Percentiles rank a stretch among this genome's conserved stretches.
Conservation (phyloP, 2,329 filamentous ascomycete genomes). For the Pestalotiopsis sp. region DNA sequence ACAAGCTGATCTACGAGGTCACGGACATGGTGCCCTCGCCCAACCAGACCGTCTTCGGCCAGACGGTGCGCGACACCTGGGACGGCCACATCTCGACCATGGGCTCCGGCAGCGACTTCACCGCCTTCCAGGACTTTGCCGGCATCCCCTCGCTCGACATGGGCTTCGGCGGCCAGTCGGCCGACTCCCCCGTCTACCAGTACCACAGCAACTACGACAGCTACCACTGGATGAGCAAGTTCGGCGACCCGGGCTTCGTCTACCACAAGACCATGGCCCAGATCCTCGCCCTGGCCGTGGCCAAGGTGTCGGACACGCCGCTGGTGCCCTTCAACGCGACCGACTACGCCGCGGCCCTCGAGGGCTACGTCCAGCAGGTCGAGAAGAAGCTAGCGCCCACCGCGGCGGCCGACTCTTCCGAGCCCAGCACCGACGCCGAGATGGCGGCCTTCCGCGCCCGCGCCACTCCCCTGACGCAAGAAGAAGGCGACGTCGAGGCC, state of each 20-base stretch:
- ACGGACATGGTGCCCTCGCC: conserved; percentile 66
- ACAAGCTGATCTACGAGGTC: conserved; percentile 70
- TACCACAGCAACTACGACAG: conserved; percentile 94
- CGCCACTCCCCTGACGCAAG: conserved; percentile 16
- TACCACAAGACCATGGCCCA: conserved; percentile 71
- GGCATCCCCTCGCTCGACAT: conserved; percentile 69
- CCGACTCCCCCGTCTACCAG: conserved; percentile 65
- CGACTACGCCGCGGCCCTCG: conserved; percentile 63
- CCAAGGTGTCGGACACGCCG: conserved; percentile 61
- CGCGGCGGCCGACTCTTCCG: conserved; percentile 12
- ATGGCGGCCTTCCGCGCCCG: conserved; percentile 29
- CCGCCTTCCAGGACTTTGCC: conserved; percentile 73
- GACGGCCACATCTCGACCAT: conserved; percentile 62
- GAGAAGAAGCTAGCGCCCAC: conserved; percentile 46
- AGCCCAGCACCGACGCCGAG: conserved; percentile 29
- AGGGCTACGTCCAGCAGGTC: conserved; percentile 52
- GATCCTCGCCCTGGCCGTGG: conserved; percentile 62
- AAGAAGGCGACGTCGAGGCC: conserved; percentile 36
- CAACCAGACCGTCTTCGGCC: conserved; percentile 71
- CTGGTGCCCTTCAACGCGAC: conserved; percentile 66
- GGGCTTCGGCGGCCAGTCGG: conserved; percentile 49
- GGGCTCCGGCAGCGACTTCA: conserved; percentile 75
- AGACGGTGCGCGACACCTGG: conserved; percentile 72
- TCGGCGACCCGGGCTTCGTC: conserved; percentile 68
- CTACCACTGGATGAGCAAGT: conserved; percentile 85